A percentile compares a stretch with the other conserved stretches of the same genome.
Evolutionary conservation across 1,139 yeast species (phyloP).

Genomic region (Pichia sp.): DNA sequence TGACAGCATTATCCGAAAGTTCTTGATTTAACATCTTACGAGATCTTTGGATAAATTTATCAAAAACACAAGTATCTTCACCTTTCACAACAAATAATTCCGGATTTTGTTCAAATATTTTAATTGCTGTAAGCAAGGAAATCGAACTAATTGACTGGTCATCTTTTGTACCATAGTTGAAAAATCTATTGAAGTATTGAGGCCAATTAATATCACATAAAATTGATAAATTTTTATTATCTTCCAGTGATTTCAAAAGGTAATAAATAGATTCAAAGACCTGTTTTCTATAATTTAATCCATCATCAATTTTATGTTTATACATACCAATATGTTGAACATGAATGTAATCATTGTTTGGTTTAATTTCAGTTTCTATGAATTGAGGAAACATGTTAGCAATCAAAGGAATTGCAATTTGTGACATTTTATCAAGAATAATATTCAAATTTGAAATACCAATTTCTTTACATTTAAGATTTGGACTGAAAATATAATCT

Average conservation of each 20-base stretch:
- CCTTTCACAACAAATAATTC: constrained; percentile 15
- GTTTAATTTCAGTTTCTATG: constrained; percentile 45
- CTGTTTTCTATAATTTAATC: constrained; percentile 65
- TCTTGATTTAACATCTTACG: constrained; percentile 31
- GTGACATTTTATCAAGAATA: constrained; percentile 54
- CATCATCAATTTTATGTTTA: constrained; percentile 76
- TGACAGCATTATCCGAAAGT: constrained; percentile 42
- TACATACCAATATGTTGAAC: constrained; percentile 82
- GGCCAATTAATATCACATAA: constrained; percentile 28
- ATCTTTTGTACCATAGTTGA: constrained; percentile 36
- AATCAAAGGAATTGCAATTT: constrained; percentile 42
- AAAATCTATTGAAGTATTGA: constrained; percentile 27
- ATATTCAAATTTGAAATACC: constrained; percentile 55
- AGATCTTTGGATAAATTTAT: constrained; percentile 30
- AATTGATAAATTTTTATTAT: constrained; percentile 22
- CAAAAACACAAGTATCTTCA: constrained; percentile 14
- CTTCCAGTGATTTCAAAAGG: constrained; percentile 32
- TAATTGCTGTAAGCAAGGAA: constrained; percentile 34
- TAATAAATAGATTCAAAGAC: constrained; percentile 67
- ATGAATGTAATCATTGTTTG: constrained; percentile 54
- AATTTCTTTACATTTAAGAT: constrained; percentile 43
- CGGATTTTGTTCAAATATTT: constrained; percentile 28
- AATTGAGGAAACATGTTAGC: constrained; percentile 47
- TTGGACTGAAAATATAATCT: constrained; percentile 26
- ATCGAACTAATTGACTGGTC: constrained; percentile 41